phyloP scores from a whole-genome alignment of 2,329 filamentous ascomycete genomes.

The Xylaria sp. region DNA sequence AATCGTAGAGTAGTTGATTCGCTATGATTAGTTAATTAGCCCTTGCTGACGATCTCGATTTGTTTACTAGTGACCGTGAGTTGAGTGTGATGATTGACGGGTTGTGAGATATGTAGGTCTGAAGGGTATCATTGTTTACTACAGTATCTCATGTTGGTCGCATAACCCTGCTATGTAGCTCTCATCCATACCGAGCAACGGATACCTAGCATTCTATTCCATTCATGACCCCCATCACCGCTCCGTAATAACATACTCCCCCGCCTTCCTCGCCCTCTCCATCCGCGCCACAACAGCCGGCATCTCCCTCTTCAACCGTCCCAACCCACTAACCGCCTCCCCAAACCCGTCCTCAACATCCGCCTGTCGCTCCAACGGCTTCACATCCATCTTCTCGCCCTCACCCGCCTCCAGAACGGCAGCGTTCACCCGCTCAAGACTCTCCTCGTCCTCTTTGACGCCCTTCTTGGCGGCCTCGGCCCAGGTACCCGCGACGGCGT shows the following conservation, averaged over 20 bases:
- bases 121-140: constrained; percentile 10
- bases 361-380: constrained; percentile 41
- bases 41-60: too few species aligned
- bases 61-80: too few species aligned
- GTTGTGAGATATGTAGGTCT: not conserved
- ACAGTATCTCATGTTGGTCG: not conserved
- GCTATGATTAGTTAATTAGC: not conserved
- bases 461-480: constrained; percentile 38
- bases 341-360: constrained; percentile 44
- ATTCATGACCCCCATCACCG: constrained; percentile 28
- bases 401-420: constrained; percentile 1
- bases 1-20: not conserved
- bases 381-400: constrained; percentile 27
- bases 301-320: constrained; percentile 53
- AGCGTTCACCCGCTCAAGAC: constrained; percentile 31
- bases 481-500: constrained; percentile 39
- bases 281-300: constrained; percentile 58
- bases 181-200: too few species aligned
- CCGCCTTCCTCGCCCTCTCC: constrained; percentile 57
- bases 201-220: not conserved
- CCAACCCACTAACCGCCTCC: constrained; percentile 46
- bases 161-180: too few species aligned
- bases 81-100: too few species aligned
- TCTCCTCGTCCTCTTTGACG: constrained; percentile 44
- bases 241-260: constrained; percentile 51